Percentiles rank a stretch among this genome's conserved stretches.
These are phyloP conservation scores for Trametes hirsuta DNA, from an alignment of 1,284 basidiomycete species.

Conservation along the genomic window DNA sequence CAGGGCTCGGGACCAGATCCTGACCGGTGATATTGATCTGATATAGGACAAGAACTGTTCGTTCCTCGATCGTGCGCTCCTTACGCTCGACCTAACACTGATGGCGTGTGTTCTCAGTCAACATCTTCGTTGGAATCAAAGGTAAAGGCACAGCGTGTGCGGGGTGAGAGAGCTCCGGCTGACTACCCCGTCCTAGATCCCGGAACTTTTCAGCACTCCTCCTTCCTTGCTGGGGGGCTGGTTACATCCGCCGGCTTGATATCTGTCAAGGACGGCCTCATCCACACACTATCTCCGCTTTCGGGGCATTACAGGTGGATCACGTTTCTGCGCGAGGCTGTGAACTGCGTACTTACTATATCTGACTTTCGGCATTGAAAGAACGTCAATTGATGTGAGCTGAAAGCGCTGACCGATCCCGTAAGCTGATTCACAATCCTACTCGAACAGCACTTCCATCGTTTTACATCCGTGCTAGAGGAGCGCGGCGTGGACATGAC, in stretches of 20 bases:
- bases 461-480: constrained; percentile 60
- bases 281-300: constrained; percentile 67
- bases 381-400: constrained; percentile 21
- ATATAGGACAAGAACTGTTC: constrained; percentile 52
- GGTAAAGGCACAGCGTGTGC: constrained; percentile 32
- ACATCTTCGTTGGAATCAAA: constrained; percentile 77
- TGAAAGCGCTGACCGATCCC: not conserved
- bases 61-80: constrained; percentile 17
- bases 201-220: constrained; percentile 74
- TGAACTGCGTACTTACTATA: not conserved
- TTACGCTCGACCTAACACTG: not conserved
- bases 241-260: constrained; percentile 73
- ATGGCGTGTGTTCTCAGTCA: constrained; percentile 42
- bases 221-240: constrained; percentile 60
- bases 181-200: constrained; percentile 39
- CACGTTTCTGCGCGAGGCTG: not conserved
- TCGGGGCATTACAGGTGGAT: constrained; percentile 68
- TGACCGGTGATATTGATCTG: not conserved
- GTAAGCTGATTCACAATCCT: not conserved
- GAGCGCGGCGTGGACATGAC: constrained; percentile 64
- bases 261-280: constrained; percentile 65
- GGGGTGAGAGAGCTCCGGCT: not conserved
- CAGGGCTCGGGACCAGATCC: not conserved
- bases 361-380: not conserved
- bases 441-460: constrained; percentile 57